Evolutionary conservation across 805 yeast genomes (phyloP), one percentile per base, ranked within the genome.

Genomic region (Ogataea trehaloabstinens): DNA sequence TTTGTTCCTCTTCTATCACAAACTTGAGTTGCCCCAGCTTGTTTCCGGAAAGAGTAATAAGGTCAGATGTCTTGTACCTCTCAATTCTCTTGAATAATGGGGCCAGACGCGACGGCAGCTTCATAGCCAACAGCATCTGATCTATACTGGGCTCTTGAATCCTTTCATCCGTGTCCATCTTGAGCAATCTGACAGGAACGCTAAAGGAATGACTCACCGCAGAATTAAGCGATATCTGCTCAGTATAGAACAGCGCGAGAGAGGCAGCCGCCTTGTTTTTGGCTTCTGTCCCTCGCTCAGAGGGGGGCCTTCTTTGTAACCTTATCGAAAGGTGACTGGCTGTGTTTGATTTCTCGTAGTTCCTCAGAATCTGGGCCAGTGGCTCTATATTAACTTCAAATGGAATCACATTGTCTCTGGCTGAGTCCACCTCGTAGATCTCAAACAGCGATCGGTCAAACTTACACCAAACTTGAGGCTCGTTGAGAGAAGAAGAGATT

Each of bases 391-490:
- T 80, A 44, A 82, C 58, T 49, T 84, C 90, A 38, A 84, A 57
- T 41, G 73, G 69, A 16, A 84, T 73, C 15, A 70, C 66, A 50
- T 80, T 73, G 24, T 77, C 76, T 19, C 80, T 61, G 2, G 70
- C 49, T 31, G 83, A 74, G 35, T 67, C 71, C 24, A 79, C 68
- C 43, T 75, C 79, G 28, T 74, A 68, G 29, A 67, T 60, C 46
- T 67, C 67, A 64, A 81, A 74, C 27, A 78, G 54, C 11, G 67
- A 60, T 3, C 52, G 67, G 13, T 70, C 64, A 11, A 82, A 52
- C 42, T 74, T 76, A 47, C 83, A 73, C 87, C 88, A 83, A 2
- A 79, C 75, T 45, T 80, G 86, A 2, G 88, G 86, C 41, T 80
- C 83, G 31, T 70, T 66, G 19, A 70, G 48, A 6, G 74, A 67